Conservation (phyloP, 2,329 filamentous ascomycete species). For the Biscogniauxia mediterranea region DNA sequence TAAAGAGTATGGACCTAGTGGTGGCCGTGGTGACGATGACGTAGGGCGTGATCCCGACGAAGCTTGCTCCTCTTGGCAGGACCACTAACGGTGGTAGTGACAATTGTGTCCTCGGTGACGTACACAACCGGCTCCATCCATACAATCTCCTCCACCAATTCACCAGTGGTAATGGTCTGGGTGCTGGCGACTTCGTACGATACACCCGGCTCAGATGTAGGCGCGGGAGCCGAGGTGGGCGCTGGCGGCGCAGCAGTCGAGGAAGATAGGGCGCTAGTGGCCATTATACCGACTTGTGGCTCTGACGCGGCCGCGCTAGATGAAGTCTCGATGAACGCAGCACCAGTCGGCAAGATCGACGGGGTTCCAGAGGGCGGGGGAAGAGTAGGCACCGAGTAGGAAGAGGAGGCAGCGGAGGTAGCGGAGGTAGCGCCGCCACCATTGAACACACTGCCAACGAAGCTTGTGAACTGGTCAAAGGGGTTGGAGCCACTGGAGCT, state of each 20-base stretch:
- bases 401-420: conserved; percentile 15
- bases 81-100: conserved; percentile 39
- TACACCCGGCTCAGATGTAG: conserved; percentile 33
- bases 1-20: conserved; percentile 11
- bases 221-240: conserved; percentile 30
- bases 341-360: conserved; percentile 25
- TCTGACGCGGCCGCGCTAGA: conserved; percentile 14
- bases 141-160: conserved; percentile 53
- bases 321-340: conserved; percentile 30
- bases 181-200: conserved; percentile 47
- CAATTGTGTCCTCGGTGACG: conserved; percentile 45
- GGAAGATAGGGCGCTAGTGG: conserved; percentile 16
- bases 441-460: conserved; percentile 15
- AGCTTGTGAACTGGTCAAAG: conserved; percentile 19
- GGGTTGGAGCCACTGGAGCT: conserved; percentile 4
- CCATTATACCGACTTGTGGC: conserved; percentile 14
- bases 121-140: conserved; percentile 56
- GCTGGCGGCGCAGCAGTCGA: conserved; percentile 12
- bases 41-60: conserved; percentile 38
- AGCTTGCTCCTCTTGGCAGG: conserved; percentile 29
- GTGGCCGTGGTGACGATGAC: conserved; percentile 36
- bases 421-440: conserved; percentile 13
- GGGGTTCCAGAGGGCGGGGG: conserved; percentile 26
- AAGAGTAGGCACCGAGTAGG: conserved; percentile 25
- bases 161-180: conserved; percentile 49